A percentile compares a stretch with the other conserved stretches of the same genome.
Evolutionary conservation across 75 land plant genomes (phyloP).

Genomic region (Pseudotsuga menziesii): DNA sequence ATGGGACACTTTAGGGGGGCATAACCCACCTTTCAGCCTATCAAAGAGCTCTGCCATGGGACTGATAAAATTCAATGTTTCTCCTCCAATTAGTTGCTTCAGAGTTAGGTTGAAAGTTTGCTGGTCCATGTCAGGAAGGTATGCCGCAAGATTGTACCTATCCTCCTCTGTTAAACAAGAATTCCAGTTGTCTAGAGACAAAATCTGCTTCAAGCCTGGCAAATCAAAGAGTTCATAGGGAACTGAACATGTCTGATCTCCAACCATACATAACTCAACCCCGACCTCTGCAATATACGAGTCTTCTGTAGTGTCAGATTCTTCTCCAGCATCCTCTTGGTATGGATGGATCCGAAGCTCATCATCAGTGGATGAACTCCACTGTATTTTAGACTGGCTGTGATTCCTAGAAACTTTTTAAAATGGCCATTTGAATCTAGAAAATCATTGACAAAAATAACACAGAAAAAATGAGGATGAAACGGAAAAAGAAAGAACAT

Average conservation of each 20-base stretch:
- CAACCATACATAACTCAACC: slow-evolving; percentile 23
- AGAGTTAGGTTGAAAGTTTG: slow-evolving; percentile 20
- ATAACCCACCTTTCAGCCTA: slow-evolving; percentile 31
- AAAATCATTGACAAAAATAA: neutral
- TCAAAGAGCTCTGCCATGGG: slow-evolving; percentile 24
- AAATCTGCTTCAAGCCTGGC: slow-evolving; percentile 28
- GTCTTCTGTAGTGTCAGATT: slow-evolving; percentile 11
- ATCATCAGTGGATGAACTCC: slow-evolving; percentile 9
- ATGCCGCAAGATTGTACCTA: slow-evolving; percentile 22
- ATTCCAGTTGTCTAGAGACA: slow-evolving; percentile 46
- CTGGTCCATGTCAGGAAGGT: slow-evolving; percentile 36
- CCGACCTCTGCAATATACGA: slow-evolving; percentile 21
- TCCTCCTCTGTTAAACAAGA: slow-evolving; percentile 38
- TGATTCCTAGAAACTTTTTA: slow-evolving; percentile 3
- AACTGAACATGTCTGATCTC: slow-evolving; percentile 16
- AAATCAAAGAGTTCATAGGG: slow-evolving; percentile 40
- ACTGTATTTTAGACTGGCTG: slow-evolving; percentile 3
- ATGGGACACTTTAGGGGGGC: slow-evolving; percentile 4
- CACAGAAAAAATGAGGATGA: no score
- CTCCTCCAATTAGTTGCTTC: slow-evolving; percentile 28
- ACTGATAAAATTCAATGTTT: slow-evolving; percentile 21
- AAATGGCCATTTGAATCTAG: slow-evolving; percentile 2
- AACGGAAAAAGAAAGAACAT: no score
- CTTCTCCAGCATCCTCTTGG: slow-evolving; percentile 6
- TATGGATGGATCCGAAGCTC: neutral